A percentile compares a stretch with the other conserved stretches of the same genome.
Conservation (phyloP, 139 green algal species). For the Chlamydomonas sp. region DNA sequence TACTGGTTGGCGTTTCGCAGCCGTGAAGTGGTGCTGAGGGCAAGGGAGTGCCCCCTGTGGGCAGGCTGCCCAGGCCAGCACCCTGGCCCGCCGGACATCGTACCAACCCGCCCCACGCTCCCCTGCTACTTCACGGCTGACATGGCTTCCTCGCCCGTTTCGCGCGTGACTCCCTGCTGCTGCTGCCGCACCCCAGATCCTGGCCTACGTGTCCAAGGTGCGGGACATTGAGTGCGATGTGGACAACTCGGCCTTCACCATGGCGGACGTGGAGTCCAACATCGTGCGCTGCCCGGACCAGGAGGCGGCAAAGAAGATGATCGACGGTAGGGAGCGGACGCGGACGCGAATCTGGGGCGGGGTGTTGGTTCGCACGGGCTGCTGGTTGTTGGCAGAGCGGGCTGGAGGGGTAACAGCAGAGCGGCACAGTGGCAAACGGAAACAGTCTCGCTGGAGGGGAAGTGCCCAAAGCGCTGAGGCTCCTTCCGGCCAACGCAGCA, state of each 20-base stretch:
- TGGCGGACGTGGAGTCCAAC: conserved; percentile 95
- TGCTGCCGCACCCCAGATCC: conserved; percentile 63
- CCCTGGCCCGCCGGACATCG: no score
- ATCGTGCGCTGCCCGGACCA: conserved; percentile 95
- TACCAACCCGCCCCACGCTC: no score
- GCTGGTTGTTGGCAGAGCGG: neutral
- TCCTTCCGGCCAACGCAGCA: no score
- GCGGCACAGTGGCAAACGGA: no score
- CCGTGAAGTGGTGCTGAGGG: no score
- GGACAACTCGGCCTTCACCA: conserved; percentile 80
- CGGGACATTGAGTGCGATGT: conserved; percentile 81
- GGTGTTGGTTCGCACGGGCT: neutral
- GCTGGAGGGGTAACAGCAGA: neutral
- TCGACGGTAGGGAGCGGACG: conserved; percentile 67
- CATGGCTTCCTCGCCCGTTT: neutral
- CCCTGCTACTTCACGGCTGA: neutral
- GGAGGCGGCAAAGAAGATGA: conserved; percentile 89
- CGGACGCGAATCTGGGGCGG: neutral
- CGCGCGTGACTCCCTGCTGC: neutral
- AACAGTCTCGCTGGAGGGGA: no score
- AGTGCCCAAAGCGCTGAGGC: no score
- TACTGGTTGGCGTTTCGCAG: no score
- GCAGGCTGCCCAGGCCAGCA: no score
- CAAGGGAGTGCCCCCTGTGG: no score
- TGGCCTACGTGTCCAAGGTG: conserved; percentile 94